Evolutionary conservation across 495 filamentous ascomycete species (phyloP).

Genomic region (Evernia prunastri): DNA sequence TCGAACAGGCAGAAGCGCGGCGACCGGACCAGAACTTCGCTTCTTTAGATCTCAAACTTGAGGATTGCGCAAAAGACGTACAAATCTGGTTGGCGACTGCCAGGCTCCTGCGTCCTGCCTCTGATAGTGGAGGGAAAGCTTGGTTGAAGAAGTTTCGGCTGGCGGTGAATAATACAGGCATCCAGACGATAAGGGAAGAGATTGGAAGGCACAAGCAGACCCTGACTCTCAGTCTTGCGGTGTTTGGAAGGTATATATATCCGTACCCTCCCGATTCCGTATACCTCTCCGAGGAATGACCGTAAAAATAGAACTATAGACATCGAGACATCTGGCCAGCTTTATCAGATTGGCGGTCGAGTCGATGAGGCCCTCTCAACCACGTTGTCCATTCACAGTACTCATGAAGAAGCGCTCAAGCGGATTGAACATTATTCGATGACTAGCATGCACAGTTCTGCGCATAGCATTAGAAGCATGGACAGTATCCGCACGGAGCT

Average conservation of each 20-base stretch:
- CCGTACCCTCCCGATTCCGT: neutral
- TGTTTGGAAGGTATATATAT: constrained; percentile 7
- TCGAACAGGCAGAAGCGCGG: neutral
- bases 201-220: constrained; percentile 14
- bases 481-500: constrained; percentile 16
- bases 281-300: neutral
- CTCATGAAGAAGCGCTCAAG: constrained; percentile 4
- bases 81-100: constrained; percentile 18
- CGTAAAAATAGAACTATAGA: constrained; percentile 5
- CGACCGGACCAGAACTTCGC: constrained; percentile 8
- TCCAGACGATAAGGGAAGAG: constrained; percentile 16
- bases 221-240: constrained; percentile 11
- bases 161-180: constrained; percentile 16
- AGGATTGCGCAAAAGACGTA: constrained; percentile 16
- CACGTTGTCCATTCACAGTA: constrained; percentile 8
- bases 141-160: constrained; percentile 15
- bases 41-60: constrained; percentile 17
- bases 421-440: constrained; percentile 16
- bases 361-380: constrained; percentile 3
- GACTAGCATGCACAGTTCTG: constrained; percentile 13
- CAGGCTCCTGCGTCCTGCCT: constrained; percentile 9
- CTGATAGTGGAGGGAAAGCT: constrained; percentile 14
- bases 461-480: constrained; percentile 18
- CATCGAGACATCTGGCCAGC: constrained; percentile 14
- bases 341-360: constrained; percentile 14